Evolutionary conservation across 2,329 filamentous ascomycete species (phyloP).

Genomic region (Trichoderma semiorbis): DNA sequence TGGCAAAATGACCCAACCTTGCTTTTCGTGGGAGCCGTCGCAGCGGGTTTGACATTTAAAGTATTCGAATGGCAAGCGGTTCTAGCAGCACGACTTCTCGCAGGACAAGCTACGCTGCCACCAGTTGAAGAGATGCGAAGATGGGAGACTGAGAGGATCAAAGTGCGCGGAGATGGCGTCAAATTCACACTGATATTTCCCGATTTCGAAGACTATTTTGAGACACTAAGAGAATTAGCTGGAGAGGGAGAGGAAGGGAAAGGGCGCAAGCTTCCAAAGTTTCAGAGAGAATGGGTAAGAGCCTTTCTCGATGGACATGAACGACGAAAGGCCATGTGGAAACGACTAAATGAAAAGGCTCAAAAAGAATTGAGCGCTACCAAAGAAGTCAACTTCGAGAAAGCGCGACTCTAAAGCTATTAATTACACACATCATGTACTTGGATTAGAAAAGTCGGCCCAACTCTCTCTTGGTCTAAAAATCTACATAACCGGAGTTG

Average conservation of each 20-base stretch:
- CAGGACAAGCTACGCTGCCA: constrained; percentile 52
- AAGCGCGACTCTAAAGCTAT: background rate
- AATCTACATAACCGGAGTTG: background rate
- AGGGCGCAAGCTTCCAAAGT: constrained; percentile 45
- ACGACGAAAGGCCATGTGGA: constrained; percentile 56
- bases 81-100: constrained; percentile 55
- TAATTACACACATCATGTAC: background rate
- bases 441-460: background rate
- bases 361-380: background rate
- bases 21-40: constrained; percentile 56
- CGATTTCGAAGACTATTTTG: constrained; percentile 64
- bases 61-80: constrained; percentile 68
- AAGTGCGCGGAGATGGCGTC: constrained; percentile 51
- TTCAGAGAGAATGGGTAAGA: constrained; percentile 44
- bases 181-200: constrained; percentile 57
- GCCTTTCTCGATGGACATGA: constrained; percentile 54
- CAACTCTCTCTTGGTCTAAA: background rate
- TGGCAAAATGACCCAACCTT: constrained; percentile 52
- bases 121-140: constrained; percentile 43
- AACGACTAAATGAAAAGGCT: constrained; percentile 40
- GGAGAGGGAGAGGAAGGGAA: constrained; percentile 42
- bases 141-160: constrained; percentile 58
- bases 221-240: constrained; percentile 48
- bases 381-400: background rate
- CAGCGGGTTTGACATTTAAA: constrained; percentile 61